Base-by-base conservation (phyloP, 1,284 basidiomycete species). In the Leucoagaricus sp. region DNA sequence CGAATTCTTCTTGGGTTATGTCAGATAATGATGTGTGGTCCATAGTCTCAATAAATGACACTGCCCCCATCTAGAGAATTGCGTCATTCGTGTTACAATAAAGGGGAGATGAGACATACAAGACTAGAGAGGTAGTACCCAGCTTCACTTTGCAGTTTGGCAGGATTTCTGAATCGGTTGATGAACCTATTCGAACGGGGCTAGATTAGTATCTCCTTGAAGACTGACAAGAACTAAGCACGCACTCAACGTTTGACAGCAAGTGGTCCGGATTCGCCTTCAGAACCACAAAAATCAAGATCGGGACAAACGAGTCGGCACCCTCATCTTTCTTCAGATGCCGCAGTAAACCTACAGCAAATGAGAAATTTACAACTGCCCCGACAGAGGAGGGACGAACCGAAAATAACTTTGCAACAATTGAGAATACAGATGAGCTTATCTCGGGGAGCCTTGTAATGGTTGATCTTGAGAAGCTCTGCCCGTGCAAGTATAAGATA, bases 401-500 rank as follows among this genome's bases (percentile, higher is more conserved):
- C 96, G 70, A 98, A 99, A 67, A 99, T 98, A 73, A 99, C 95
- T 78, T 99, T 99, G 86, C 96, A 99, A 74, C 88, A 93, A 69
- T 99, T 99, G 48, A 99, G 77, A 47, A 99, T 91, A 74, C 97
- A 99, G 59, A 99, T 99, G 60, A 98, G 80, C 76, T 99, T 99
- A 75, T 99, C 96, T 46, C 96, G 81, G 9, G 96, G 96, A 19
- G 96, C 96, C 72, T 98, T 98, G 79, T 98, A 99, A 70, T 98
- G 94, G 69, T 98, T 98, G 64, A 99, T 91, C 80, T 98, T 99
- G 66, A 94, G 74, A 46, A 99, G 77, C 72, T 98, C 95, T 93
- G 65, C 13, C 15, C 26, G 34, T 53, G 45, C 17, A 50, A 58
- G 25, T 59, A 45, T 58, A 33, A 17, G 17, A 4, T 29, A 5